A percentile compares a stretch with the other conserved stretches of the same genome.
Evolutionary conservation across 2,329 filamentous ascomycete species (phyloP).

Genomic region (Tolypocladium paradoxum): DNA sequence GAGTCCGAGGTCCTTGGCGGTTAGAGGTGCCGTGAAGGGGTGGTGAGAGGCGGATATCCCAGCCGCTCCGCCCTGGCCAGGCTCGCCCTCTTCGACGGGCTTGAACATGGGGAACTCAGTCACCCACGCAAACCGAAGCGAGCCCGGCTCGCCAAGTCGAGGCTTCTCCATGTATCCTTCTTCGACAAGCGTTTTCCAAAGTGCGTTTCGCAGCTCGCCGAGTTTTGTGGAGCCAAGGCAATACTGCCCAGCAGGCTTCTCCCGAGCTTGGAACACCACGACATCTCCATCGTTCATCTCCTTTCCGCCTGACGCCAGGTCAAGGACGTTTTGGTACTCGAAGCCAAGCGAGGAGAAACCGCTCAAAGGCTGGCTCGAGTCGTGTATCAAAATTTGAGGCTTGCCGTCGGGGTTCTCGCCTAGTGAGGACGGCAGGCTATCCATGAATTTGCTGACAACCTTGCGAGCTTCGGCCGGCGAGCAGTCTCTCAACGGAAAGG

Average conservation of each 20-base stretch:
- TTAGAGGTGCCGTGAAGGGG: constrained; percentile 84
- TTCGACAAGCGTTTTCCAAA: constrained; percentile 61
- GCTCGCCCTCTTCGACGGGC: constrained; percentile 48
- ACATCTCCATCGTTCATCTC: constrained; percentile 55
- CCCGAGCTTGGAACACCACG: constrained; percentile 70
- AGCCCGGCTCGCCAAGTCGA: constrained; percentile 20
- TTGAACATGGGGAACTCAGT: constrained; percentile 90
- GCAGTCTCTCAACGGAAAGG: constrained; percentile 46
- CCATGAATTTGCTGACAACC: constrained; percentile 62
- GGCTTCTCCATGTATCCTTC: constrained; percentile 40
- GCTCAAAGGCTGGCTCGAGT: constrained; percentile 60
- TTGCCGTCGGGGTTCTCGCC: constrained; percentile 63
- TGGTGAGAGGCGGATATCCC: constrained; percentile 86
- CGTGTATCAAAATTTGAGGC: constrained; percentile 67
- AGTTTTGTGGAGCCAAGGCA: constrained; percentile 53
- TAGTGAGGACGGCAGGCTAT: constrained; percentile 47
- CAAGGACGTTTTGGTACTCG: constrained; percentile 48
- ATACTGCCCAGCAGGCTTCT: constrained; percentile 46
- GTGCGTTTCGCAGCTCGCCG: constrained; percentile 59
- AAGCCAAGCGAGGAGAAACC: constrained; percentile 67
- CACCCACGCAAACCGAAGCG: constrained; percentile 72
- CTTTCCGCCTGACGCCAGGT: constrained; percentile 24
- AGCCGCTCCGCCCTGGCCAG: constrained; percentile 70
- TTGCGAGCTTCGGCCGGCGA: constrained; percentile 41
- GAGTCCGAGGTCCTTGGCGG: constrained; percentile 59